These are phyloP conservation scores for Helicostylum pulchrum DNA, from an alignment of 192 early-diverging fungal species.

Conservation along the genomic window DNA sequence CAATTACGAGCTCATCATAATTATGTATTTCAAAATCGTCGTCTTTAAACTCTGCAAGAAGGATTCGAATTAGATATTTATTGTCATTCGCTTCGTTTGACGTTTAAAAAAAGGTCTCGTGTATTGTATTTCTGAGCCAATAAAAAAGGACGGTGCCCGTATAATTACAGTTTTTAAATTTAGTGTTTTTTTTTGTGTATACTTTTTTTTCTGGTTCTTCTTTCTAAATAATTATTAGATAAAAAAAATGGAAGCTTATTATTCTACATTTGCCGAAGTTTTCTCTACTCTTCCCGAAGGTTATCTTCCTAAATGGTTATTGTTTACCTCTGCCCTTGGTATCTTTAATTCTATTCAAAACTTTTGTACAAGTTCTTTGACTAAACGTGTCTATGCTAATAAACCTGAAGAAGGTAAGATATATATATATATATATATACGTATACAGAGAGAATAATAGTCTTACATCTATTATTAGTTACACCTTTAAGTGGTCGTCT, in stretches of 20 bases:
- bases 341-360: conserved; percentile 87
- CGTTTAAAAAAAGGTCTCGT: too few species aligned
- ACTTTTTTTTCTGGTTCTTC: too few species aligned
- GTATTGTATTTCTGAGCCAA: too few species aligned
- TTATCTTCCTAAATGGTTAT: conserved; percentile 67
- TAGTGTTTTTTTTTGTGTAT: too few species aligned
- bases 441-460: neutral
- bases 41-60: too few species aligned
- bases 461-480: conserved; percentile 48
- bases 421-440: neutral
- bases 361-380: conserved; percentile 72
- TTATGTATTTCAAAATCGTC: too few species aligned
- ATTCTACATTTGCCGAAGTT: conserved; percentile 15
- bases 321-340: conserved; percentile 70
- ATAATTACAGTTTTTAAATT: too few species aligned
- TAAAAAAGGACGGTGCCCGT: too few species aligned
- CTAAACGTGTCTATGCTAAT: conserved; percentile 69
- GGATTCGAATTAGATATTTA: too few species aligned
- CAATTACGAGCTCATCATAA: too few species aligned
- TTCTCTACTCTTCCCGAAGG: conserved; percentile 45
- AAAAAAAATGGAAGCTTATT: conserved; percentile 24
- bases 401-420: conserved; percentile 58
- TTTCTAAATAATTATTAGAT: neutral
- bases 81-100: too few species aligned
- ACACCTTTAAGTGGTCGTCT: conserved; percentile 76